Evolutionary conservation across 31 red algal genomes (phyloP).

Genomic region (Endocladia muricata): DNA sequence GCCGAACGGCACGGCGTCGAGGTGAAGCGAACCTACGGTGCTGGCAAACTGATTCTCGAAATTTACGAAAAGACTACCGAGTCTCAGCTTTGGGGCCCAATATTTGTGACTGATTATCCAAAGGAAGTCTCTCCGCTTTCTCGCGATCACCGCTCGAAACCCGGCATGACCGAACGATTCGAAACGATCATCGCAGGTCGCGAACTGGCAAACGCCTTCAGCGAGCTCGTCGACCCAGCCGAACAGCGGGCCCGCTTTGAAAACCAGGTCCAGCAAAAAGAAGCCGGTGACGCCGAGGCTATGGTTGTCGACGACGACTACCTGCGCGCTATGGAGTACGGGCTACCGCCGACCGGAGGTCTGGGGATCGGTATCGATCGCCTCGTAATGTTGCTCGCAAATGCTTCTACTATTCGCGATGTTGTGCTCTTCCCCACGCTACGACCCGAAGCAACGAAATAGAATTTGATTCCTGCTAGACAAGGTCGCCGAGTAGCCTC

Average conservation of each 20-base stretch:
- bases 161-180: slow-evolving; percentile 68
- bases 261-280: slow-evolving; percentile 36
- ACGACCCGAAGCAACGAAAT: too few relatives aligned
- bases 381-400: slow-evolving; percentile 70
- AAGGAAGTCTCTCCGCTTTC: slow-evolving; percentile 69
- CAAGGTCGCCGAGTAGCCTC: too few relatives aligned
- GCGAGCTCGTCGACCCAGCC: slow-evolving; percentile 71
- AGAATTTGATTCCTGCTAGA: neutral
- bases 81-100: slow-evolving; percentile 36
- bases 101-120: slow-evolving; percentile 73
- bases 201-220: slow-evolving; percentile 76
- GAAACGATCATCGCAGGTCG: slow-evolving; percentile 70
- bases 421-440: slow-evolving; percentile 77
- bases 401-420: slow-evolving; percentile 69
- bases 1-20: neutral
- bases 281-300: slow-evolving; percentile 79
- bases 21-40: neutral
- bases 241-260: slow-evolving; percentile 66
- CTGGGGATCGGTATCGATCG: slow-evolving; percentile 83
- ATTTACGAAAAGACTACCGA: slow-evolving; percentile 69
- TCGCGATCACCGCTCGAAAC: slow-evolving; percentile 30
- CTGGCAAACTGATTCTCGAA: slow-evolving; percentile 20
- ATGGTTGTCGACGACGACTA: slow-evolving; percentile 81
- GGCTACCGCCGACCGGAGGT: slow-evolving; percentile 71
- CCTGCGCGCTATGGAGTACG: slow-evolving; percentile 72